These are phyloP conservation scores for Aspergillus brasiliensis DNA, from an alignment of 2,329 filamentous ascomycete species.

Conservation along the genomic window DNA sequence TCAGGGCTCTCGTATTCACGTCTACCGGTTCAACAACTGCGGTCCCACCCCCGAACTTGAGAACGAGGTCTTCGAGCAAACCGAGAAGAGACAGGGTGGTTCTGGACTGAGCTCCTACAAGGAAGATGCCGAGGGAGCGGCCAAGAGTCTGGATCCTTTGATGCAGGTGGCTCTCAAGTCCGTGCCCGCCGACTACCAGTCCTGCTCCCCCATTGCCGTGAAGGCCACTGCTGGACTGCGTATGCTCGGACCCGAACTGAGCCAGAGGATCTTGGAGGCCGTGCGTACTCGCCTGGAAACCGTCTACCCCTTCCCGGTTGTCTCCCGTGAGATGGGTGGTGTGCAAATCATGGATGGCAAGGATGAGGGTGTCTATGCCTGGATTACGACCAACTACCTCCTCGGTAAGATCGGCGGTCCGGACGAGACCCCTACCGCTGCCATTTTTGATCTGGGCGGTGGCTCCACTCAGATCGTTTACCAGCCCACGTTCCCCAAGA, in stretches of 20 bases:
- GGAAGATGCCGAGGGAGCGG: conserved; percentile 81
- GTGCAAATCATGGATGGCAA: conserved; percentile 97
- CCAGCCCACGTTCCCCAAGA: conserved; percentile 84
- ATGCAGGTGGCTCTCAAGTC: conserved; percentile 81
- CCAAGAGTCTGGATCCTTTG: conserved; percentile 83
- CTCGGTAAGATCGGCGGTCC: conserved; percentile 95
- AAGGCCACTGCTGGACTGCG: conserved; percentile 95
- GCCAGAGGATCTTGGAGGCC: conserved; percentile 79
- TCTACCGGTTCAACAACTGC: conserved; percentile 99
- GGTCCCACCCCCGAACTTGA: conserved; percentile 93
- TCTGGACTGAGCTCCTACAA: conserved; percentile 82
- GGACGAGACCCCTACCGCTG: conserved; percentile 86
- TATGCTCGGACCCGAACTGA: conserved; percentile 78
- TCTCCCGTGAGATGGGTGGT: conserved; percentile 79
- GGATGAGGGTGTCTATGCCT: conserved; percentile 96
- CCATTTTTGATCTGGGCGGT: conserved; percentile 93
- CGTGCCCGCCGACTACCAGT: conserved; percentile 85
- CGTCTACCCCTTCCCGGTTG: conserved; percentile 90
- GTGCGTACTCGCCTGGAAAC: conserved; percentile 84
- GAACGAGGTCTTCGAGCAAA: conserved; percentile 90
- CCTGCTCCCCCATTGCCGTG: conserved; percentile 93
- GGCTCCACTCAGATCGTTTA: conserved; percentile 99
- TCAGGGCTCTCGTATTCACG: conserved; percentile 96
- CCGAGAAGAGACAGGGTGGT: conserved; percentile 78
- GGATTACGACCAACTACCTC: conserved; percentile 99